These are phyloP conservation scores for Fusarium cyanostomum DNA, from an alignment of 2,329 filamentous ascomycete species.

Conservation along the genomic window DNA sequence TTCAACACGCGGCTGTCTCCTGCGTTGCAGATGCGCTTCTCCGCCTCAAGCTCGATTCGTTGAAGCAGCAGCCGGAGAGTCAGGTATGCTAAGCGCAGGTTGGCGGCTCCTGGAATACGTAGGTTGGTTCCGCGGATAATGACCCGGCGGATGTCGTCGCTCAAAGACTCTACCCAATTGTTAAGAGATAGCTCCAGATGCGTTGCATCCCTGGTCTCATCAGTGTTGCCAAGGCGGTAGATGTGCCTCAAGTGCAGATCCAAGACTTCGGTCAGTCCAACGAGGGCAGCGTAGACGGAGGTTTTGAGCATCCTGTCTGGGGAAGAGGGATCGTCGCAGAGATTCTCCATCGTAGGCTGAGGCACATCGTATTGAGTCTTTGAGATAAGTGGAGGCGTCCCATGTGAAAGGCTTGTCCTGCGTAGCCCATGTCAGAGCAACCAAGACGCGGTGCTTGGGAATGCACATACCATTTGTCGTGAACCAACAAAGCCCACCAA, in stretches of 20 bases:
- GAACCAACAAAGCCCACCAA: slow-evolving; percentile 65
- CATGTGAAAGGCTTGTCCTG: slow-evolving; percentile 63
- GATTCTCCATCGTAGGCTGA: slow-evolving; percentile 49
- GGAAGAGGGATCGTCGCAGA: slow-evolving; percentile 40
- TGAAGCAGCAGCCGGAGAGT: slow-evolving; percentile 57
- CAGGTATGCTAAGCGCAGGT: slow-evolving; percentile 61
- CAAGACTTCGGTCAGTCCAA: slow-evolving; percentile 54
- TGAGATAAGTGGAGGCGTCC: slow-evolving; percentile 60
- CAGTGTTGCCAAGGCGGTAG: slow-evolving; percentile 47
- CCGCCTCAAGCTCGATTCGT: slow-evolving; percentile 57
- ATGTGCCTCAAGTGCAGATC: slow-evolving; percentile 47
- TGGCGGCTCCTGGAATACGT: slow-evolving; percentile 56
- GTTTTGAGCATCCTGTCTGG: slow-evolving; percentile 40
- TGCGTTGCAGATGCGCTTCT: slow-evolving; percentile 41
- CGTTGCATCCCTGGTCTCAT: slow-evolving; percentile 37
- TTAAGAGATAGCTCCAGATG: slow-evolving; percentile 52
- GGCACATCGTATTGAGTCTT: slow-evolving; percentile 60
- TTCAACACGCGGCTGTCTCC: slow-evolving; percentile 40
- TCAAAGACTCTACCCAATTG: slow-evolving; percentile 57
- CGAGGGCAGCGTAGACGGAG: slow-evolving; percentile 56
- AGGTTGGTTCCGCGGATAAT: slow-evolving; percentile 55
- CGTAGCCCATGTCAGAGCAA: slow-evolving; percentile 1
- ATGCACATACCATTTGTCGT: slow-evolving; percentile 61
- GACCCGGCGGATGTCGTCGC: slow-evolving; percentile 49
- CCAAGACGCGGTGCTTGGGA: rapidly evolving